Conservation (phyloP, 495 filamentous ascomycete species). For the Sporormia fimetaria region DNA sequence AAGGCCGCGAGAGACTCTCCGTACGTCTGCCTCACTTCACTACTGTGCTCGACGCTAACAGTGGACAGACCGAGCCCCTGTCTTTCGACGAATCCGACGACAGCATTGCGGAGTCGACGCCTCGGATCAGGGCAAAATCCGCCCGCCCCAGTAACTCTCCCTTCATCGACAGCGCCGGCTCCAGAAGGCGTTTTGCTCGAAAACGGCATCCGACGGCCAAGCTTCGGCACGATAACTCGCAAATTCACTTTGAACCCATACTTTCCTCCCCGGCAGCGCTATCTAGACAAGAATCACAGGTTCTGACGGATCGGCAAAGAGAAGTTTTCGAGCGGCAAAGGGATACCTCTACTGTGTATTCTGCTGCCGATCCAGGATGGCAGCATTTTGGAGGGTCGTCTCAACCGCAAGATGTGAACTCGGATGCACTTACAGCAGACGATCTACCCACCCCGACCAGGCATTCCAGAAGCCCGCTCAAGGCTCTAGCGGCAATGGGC, state of each 20-base stretch:
- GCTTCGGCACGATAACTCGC: conserved; percentile 57
- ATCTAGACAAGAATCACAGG: conserved; percentile 45
- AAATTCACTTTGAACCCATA: conserved; percentile 61
- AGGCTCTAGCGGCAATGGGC: conserved; percentile 4
- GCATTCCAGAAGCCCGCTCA: conserved; percentile 31
- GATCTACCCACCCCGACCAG: conserved; percentile 19
- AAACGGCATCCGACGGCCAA: conserved; percentile 15
- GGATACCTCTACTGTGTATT: conserved; percentile 51
- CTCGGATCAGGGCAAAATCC: background rate
- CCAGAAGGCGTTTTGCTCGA: conserved; percentile 7
- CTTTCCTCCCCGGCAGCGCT: conserved; percentile 42
- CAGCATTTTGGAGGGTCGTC: background rate
- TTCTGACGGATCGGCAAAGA: conserved; percentile 62
- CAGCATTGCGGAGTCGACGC: background rate
- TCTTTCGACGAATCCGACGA: conserved; percentile 18
- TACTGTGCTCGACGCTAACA: conserved; percentile 43
- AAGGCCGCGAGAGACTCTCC: conserved; percentile 31
- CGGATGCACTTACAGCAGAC: conserved; percentile 11
- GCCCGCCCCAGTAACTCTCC: conserved; percentile 4
- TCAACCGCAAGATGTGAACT: conserved; percentile 8
- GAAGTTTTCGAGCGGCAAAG: conserved; percentile 57
- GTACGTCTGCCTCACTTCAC: conserved; percentile 34
- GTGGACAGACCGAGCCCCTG: conserved; percentile 3
- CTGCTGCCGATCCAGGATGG: conserved; percentile 37
- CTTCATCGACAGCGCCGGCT: background rate